A percentile compares a stretch with the other conserved stretches of the same genome.
Conservation (phyloP, 2,329 filamentous ascomycete species). For the Verticillium nonalfalfae region DNA sequence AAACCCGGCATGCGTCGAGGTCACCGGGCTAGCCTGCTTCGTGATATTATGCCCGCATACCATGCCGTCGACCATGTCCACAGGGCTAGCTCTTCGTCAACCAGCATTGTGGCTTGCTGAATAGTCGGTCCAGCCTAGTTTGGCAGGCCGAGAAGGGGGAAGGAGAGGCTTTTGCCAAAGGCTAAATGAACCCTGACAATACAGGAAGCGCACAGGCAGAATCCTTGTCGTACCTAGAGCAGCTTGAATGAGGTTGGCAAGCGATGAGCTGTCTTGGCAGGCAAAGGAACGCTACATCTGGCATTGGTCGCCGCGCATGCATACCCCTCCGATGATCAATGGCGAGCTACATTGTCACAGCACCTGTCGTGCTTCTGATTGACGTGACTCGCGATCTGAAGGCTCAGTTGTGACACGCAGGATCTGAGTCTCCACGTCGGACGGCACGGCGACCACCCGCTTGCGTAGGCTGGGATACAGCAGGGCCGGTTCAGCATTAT, state of each 20-base stretch:
- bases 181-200: not conserved
- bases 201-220: not conserved
- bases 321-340: not conserved
- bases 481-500: too few species aligned
- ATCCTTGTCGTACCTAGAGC: not conserved
- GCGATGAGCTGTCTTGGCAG: not conserved
- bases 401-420: not conserved
- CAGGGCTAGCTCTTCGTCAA: not conserved
- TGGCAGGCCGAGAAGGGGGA: not conserved
- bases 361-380: not conserved
- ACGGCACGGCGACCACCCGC: too few species aligned
- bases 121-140: not conserved
- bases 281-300: not conserved
- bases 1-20: not conserved
- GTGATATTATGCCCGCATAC: not conserved
- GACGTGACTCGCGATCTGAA: not conserved
- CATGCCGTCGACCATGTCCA: not conserved
- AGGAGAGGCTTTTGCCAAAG: not conserved
- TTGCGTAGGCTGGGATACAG: too few species aligned
- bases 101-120: not conserved
- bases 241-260: not conserved
- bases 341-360: not conserved
- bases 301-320: not conserved
- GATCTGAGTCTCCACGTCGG: not conserved
- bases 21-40: not conserved